Evolutionary conservation across 768 basidiomycete species (phyloP), one percentile per base, ranked within the genome.

Genomic region (Kwoniella sp.): DNA sequence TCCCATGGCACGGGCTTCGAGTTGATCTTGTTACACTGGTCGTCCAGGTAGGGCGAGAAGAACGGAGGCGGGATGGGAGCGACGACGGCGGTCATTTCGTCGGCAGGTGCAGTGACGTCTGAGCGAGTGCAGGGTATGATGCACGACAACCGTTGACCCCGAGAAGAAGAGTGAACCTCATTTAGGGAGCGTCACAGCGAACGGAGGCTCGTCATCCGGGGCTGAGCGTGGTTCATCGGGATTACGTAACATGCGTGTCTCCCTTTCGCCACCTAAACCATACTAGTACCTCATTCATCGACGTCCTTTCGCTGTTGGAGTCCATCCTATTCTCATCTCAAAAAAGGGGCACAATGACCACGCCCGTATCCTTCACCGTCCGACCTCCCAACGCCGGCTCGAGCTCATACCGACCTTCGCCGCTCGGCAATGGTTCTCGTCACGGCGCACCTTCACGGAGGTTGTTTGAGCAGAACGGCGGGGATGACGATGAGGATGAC

Each of bases 1-100:
- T 95, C 91, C 93, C 93, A 98, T 59, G 91, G 91, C 9, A 95
- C 89, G 1, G 85, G 84, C 74, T 92, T 95, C 7, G 85, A 81
- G 63, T 86, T 81, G 56, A 92, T 89, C 79, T 93, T 92, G 46
- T 84, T 79, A 7, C 88, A 86, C 65, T 79, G 82, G 61, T 93
- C 90, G 60, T 91, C 88, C 56, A 98, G 82, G 77, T 86, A 90
- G 2, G 82, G 73, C 10, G 71, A 69, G 57, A 61, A 71, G 60
- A 75, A 71, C n/a, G 73, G 70, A 7, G 73, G 73, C 26, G 73
- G 73, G 33, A 72, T 69, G 2, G 70, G 63, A 15, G 56, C 53
- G 26, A 58, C 51, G n/a, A 38, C 39, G 6, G 65, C 54, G 14
- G 64, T 47, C 60, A 65, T 65, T 14, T 17, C 58, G 46, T 23